These are phyloP conservation scores for Colletotrichum magnum DNA, from an alignment of 2,329 filamentous ascomycete genomes.

Conservation along the genomic window DNA sequence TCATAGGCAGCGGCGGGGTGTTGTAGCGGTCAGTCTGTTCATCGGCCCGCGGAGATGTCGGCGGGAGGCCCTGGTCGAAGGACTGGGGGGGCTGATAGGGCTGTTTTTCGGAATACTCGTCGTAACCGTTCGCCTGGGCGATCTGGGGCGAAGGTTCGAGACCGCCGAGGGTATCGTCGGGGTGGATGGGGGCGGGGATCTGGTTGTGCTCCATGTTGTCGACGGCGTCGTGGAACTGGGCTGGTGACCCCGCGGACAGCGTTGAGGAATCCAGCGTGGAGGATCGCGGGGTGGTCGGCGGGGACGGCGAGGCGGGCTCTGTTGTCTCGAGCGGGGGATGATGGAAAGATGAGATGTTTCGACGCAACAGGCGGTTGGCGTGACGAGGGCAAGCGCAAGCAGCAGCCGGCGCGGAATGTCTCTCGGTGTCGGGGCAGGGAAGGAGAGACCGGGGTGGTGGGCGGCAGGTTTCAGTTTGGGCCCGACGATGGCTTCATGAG, in stretches of 20 bases:
- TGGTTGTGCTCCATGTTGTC: conserved; percentile 66
- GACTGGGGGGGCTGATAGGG: conserved; percentile 62
- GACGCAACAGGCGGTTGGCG: conserved; percentile 9
- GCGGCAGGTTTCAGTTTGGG: conserved; percentile 40
- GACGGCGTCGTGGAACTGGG: conserved; percentile 67
- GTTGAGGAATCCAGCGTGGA: conserved; percentile 68
- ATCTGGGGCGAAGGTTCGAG: conserved; percentile 64
- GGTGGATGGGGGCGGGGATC: conserved; percentile 52
- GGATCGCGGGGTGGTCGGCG: conserved; percentile 33
- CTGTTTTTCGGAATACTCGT: conserved; percentile 46
- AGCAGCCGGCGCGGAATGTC: conserved; percentile 19
- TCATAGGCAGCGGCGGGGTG: conserved; percentile 59
- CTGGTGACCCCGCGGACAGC: conserved; percentile 63
- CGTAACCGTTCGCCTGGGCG: conserved; percentile 51
- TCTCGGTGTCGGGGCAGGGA: conserved; percentile 7
- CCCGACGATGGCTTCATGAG: conserved; percentile 39
- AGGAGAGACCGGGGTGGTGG: conserved; percentile 16
- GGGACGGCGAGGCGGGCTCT: conserved; percentile 31
- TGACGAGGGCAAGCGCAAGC: conserved; percentile 14
- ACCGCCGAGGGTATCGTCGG: conserved; percentile 65
- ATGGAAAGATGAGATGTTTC: conserved; percentile 33
- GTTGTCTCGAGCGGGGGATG: conserved; percentile 41
- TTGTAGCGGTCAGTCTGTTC: conserved; percentile 61
- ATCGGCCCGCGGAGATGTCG: conserved; percentile 55
- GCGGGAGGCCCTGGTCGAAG: conserved; percentile 63